Base-by-base conservation (phyloP, 306 rosid genomes). In the Cicer chorassanicum region DNA sequence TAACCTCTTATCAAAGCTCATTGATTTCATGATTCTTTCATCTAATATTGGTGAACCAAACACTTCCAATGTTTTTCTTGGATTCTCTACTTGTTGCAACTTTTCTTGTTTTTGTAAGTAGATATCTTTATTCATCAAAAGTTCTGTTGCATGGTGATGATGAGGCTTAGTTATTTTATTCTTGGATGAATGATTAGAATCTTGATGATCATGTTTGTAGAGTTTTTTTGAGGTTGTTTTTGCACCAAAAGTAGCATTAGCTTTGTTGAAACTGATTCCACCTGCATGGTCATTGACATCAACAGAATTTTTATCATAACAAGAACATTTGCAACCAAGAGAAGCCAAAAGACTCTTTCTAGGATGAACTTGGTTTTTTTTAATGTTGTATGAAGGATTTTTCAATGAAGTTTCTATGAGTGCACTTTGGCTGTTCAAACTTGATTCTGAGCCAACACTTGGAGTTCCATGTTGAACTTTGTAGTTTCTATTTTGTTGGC, bases 381-480 rank as follows among this genome's bases (percentile, higher is more conserved):
- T 63, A 16, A 4, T 60, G 15, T 60, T 51, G 9, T 64, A 64
- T 10, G 88, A 66, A 59, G 87, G 74, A n/a, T 84, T 82, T 70
- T 36, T 83, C 39, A 68, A 9, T 15, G 72, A 45, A 80, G 13
- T 62, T 70, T 74, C 84, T 36, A 95, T 55, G 1, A 95, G 79
- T 6, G 82, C 74, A 14, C 87, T 84, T 72, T 83, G 89, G 92
- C 99, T 95, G 84, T 92, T 90, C 92, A 84, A 82, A 74, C 99
- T 95, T 40, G 88, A 89, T 62, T 89, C 96, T 19, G 99, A 92
- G 1, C 81, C 74, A 55, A 78, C 84, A 80, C 97, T 92, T 6
- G 95, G 91, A 68, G 97, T 90, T 72, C 84, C 84, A 16, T 65
- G 73, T 59, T 80, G 81, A 77, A 71, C 66, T 72, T 60, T 81